These are phyloP conservation scores for Ampelocalamus luodianensis DNA, from an alignment of 176 grass and related monocot species.

Conservation along the genomic window DNA sequence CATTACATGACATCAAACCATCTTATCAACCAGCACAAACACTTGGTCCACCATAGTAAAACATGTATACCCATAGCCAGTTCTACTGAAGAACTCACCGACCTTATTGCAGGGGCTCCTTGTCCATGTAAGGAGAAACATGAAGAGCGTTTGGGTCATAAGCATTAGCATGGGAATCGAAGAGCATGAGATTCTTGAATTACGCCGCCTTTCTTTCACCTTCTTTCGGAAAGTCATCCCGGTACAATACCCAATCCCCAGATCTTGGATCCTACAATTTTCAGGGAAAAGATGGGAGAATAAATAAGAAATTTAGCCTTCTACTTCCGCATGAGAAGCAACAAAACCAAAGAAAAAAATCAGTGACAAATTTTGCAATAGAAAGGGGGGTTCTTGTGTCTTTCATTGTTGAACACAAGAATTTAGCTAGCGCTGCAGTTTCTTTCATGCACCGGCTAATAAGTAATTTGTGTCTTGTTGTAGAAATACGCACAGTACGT, in stretches of 20 bases:
- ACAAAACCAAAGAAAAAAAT: too few relatives aligned
- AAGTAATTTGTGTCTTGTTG: background rate
- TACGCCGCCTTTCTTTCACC: conserved; percentile 2
- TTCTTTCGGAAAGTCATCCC: background rate
- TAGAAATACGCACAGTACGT: background rate
- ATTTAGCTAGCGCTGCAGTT: too few relatives aligned
- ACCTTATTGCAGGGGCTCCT: too few relatives aligned
- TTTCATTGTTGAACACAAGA: too few relatives aligned
- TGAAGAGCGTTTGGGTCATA: background rate
- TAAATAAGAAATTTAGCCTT: too few relatives aligned
- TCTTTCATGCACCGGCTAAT: too few relatives aligned
- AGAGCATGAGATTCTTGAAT: conserved; percentile 8
- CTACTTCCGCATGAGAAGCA: too few relatives aligned
- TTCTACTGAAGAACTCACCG: background rate
- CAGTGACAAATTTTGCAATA: too few relatives aligned
- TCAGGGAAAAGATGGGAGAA: background rate
- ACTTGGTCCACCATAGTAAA: background rate
- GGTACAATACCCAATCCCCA: conserved; percentile 6
- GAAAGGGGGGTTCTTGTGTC: too few relatives aligned
- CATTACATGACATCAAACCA: too few relatives aligned
- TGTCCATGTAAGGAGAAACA: too few relatives aligned
- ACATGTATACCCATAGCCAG: background rate
- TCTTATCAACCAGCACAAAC: background rate
- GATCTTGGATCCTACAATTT: background rate
- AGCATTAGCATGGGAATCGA: background rate